Base-by-base conservation (phyloP, 345 rosid genomes). In the Eucalyptus polybractea region DNA sequence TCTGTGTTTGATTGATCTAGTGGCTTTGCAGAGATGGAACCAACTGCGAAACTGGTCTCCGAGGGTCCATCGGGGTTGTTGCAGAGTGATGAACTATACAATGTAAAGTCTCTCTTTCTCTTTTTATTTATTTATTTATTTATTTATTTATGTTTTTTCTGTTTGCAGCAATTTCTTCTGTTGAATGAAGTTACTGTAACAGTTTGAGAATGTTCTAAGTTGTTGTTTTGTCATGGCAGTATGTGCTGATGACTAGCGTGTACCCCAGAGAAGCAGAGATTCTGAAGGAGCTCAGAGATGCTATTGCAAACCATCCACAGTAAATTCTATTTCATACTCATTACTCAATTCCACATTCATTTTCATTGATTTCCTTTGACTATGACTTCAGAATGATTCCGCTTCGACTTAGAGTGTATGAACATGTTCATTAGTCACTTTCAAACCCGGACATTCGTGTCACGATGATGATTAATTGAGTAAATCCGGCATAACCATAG, bases 221-320 rank as follows among this genome's bases (percentile, higher is more conserved):
- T 17, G 40, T 37, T 37, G 6, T 87, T 31, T 50, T 24, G 50
- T 14, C 87, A 58, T 88, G 37, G 60, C 94, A 96, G 97, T 96
- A 95, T 89, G 86, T 97, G 31, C 88, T 94, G 83, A 95, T 91
- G 92, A 96, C 95, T 2, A 95, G 93, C 56, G 96, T 97, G 89
- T 94, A 92, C 88, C 99, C 98, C 6, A 94, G 96, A 7, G 99
- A 96, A 86, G 91, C 93, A 7, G 93, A 93, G 89, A 90, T 90
- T 83, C 93, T 97, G 60, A 96, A 91, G 92, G 97, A 97, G 91
- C 95, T 97, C 9, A 93, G 97, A 83, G 88, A 89, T 72, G 88
- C 90, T n/a, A 96, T 95, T 42, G 93, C 91, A 76, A 86, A 37
- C 92, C 96, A 93, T 40, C 97, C 97, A 25, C 8, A 86, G 95